Base-by-base conservation (phyloP, 2,329 filamentous ascomycete species). In the Thyridium curvatum region DNA sequence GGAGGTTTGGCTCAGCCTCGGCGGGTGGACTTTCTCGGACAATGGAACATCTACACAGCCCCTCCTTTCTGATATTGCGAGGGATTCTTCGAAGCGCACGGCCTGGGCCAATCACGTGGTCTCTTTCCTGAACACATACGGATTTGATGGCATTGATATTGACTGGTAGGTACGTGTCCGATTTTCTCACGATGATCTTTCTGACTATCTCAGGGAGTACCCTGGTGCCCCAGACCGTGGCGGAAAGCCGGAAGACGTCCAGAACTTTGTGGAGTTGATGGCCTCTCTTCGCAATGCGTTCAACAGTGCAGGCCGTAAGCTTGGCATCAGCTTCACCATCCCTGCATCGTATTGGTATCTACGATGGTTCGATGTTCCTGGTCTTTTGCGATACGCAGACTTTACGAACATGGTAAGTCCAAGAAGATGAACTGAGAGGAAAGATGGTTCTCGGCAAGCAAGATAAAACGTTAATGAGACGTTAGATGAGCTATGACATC, bases 401-500 rank as follows among this genome's bases (percentile, higher is more conserved):
- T 59, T 47, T 38, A 48, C 60, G 35, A 65, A 60, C 34, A 26
- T 65, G 5, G n/a, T n/a, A n/a, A n/a, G n/a, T n/a, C n/a, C n/a
- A n/a, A n/a, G n/a, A n/a, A n/a, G n/a, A n/a, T n/a, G n/a, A n/a
- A n/a, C n/a, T n/a, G n/a, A n/a, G n/a, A n/a, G n/a, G n/a, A n/a
- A n/a, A n/a, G n/a, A n/a, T n/a, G n/a, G n/a, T n/a, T n/a, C n/a
- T n/a, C n/a, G n/a, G n/a, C n/a, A n/a, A n/a, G n/a, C n/a, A n/a
- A n/a, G n/a, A n/a, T n/a, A n/a, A n/a, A n/a, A n/a, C n/a, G n/a
- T n/a, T n/a, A n/a, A n/a, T n/a, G n/a, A n/a, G n/a, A n/a, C n/a
- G n/a, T n/a, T n/a, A n/a, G 4, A 56, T 64, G 45, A 49, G 53
- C 1, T 66, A 64, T 64, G 37, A 34, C n/a, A n/a, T 3, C 63